A percentile compares a stretch with the other conserved stretches of the same genome.
These are phyloP conservation scores for Cyberlindnera mrakii DNA, from an alignment of 805 yeast species.

Conservation along the genomic window DNA sequence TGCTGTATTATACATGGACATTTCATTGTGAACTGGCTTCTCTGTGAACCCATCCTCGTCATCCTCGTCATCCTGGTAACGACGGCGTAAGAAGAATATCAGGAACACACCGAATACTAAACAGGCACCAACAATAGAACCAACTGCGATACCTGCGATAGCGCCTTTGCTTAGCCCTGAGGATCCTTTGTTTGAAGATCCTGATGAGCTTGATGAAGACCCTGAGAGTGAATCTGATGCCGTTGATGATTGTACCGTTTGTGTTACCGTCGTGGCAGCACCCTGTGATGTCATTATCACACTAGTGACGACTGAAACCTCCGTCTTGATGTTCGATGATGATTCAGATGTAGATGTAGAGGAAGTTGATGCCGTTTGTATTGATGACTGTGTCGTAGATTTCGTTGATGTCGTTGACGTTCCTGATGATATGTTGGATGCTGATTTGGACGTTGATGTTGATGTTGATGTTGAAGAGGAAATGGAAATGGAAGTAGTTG, in stretches of 20 bases:
- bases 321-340: neutral
- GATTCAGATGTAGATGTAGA: slow-evolving; percentile 2
- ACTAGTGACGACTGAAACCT: slow-evolving; percentile 12
- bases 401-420: slow-evolving; percentile 6
- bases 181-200: slow-evolving; percentile 22
- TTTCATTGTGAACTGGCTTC: slow-evolving; percentile 12
- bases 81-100: slow-evolving; percentile 13
- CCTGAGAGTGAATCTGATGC: slow-evolving; percentile 9
- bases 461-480: slow-evolving; percentile 7
- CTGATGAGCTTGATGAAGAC: neutral
- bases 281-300: slow-evolving; percentile 16
- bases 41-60: slow-evolving; percentile 8
- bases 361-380: slow-evolving; percentile 10
- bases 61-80: slow-evolving; percentile 11
- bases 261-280: slow-evolving; percentile 9
- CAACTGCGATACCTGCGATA: slow-evolving; percentile 58
- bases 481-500: slow-evolving; percentile 6
- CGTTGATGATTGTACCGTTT: slow-evolving; percentile 5
- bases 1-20: slow-evolving; percentile 4
- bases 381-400: slow-evolving; percentile 10
- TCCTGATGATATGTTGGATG: slow-evolving; percentile 9
- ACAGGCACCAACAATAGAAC: slow-evolving; percentile 40
- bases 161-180: slow-evolving; percentile 35
- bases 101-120: slow-evolving; percentile 26
- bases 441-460: slow-evolving; percentile 4